Evolutionary conservation across 192 early-diverging fungal species (phyloP), one percentile per base, ranked within the genome.

Genomic region (Coemansia sp.): DNA sequence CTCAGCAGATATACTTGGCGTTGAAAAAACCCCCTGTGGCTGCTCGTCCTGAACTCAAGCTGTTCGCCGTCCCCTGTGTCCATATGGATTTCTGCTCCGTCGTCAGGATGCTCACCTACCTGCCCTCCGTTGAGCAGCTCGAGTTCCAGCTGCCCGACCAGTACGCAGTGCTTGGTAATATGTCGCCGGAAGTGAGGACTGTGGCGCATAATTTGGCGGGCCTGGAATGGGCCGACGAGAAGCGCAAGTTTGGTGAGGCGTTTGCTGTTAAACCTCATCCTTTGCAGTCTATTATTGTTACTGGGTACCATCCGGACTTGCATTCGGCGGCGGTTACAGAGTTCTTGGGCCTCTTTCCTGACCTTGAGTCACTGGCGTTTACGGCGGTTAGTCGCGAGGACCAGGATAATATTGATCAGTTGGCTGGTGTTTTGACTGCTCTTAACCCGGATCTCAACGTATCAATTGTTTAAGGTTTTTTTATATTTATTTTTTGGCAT

Each of bases 321-420:
- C 80, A 82, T 27, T 77, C 80, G 29, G 69, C 80, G 1, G 62
- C 75, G 0, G 72, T 77, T 15, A 74, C 75, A 12, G 80, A 82
- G 61, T 82, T 82, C 45, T 31, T 82, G 71, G 66, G 68, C 1
- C 51, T 82, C 57, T 82, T 82, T 69, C 75, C 75, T 5, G 80
- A 82, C 38, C 67, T 82, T 34, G 80, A 82, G 21, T 76, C 75
- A 1, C 51, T 82, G 39, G 75, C 72, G 2, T 82, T 82, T 55
- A 67, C 74, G 14, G 61, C 68, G 5, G 66, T 82, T 17, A 68
- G 51, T 37, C 75, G 80, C 48, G 80, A 82, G 53, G 75, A 82
- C 45, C 80, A 82, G 46, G 80, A 73, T 44, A 77, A 77, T 27
- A 82, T 82, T 50, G 80, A 82, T 59, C 80, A 82, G 63, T 66